Conservation (phyloP, 176 grass and related monocot genomes). For the Lolium multiflorum region DNA sequence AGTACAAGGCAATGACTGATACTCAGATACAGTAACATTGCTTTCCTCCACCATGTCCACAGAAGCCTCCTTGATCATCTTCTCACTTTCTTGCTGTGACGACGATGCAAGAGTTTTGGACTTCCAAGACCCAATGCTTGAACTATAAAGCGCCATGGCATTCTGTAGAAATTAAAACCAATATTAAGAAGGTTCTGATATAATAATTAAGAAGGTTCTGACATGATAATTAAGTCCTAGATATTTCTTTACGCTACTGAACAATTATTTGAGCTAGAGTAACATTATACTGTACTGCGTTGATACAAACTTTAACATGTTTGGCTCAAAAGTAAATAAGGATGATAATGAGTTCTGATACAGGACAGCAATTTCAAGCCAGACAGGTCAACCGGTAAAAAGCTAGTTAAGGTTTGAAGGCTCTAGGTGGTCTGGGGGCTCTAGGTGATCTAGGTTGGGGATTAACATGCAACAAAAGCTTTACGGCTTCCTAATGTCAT, state of each 20-base stretch:
- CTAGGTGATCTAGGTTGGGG: background rate
- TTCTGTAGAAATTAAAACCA: constrained; percentile 41
- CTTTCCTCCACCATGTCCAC: background rate
- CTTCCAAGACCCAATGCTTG: constrained; percentile 21
- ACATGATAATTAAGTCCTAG: background rate
- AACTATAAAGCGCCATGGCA: constrained; percentile 43
- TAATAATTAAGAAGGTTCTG: constrained; percentile 1
- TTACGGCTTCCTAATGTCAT: background rate
- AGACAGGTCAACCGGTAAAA: constrained; percentile 7
- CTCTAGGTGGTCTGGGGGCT: constrained; percentile 13
- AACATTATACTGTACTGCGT: background rate
- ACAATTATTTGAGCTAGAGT: background rate
- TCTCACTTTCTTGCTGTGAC: constrained; percentile 9
- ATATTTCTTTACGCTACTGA: background rate
- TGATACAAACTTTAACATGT: background rate
- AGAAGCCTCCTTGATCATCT: constrained; percentile 23
- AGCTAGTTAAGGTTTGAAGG: background rate
- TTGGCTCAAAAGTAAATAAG: background rate
- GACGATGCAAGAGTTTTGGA: constrained; percentile 26
- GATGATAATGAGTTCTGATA: background rate
- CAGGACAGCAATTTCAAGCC: constrained; percentile 22
- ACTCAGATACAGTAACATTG: background rate
- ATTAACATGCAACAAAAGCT: background rate
- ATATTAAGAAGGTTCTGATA: background rate
- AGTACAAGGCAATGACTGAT: background rate